These are phyloP conservation scores for Malassezia nana DNA, from an alignment of 1,284 basidiomycete species.

Conservation along the genomic window DNA sequence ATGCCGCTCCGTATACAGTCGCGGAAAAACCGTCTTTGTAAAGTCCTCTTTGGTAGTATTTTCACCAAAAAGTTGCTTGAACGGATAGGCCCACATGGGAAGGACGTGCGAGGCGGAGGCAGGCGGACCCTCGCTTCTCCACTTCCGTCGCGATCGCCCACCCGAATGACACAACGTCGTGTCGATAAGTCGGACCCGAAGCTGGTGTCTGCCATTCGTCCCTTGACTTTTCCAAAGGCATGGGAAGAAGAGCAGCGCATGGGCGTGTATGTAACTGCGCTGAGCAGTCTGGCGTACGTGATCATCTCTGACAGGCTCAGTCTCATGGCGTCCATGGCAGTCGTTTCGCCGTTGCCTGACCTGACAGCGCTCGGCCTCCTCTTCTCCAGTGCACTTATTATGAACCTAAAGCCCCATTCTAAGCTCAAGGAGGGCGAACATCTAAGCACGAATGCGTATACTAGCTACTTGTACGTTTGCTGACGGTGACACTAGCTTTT, in stretches of 20 bases:
- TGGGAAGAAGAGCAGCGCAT: conserved; percentile 1
- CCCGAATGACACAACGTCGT: conserved; percentile 1
- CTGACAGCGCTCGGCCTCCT: conserved; percentile 3
- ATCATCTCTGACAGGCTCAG: not conserved
- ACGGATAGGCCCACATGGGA: conserved; percentile 5
- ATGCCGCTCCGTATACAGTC: conserved; percentile 33
- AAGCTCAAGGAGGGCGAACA: conserved; percentile 8
- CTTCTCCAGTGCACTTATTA: conserved; percentile 1
- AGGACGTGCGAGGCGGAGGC: not conserved
- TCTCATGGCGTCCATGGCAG: conserved; percentile 2
- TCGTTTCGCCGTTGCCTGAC: conserved; percentile 13
- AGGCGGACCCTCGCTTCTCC: not conserved
- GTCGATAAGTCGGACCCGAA: conserved; percentile 14
- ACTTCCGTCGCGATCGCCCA: not conserved
- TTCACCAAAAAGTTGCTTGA: conserved; percentile 8
- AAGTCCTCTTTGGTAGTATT: conserved; percentile 12
- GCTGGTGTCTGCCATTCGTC: not conserved
- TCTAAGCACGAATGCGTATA: conserved; percentile 6
- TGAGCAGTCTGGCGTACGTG: conserved; percentile 13
- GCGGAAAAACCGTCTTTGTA: conserved; percentile 25
- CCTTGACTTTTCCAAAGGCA: not conserved
- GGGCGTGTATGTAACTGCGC: not conserved
- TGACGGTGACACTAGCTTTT: conserved; percentile 7
- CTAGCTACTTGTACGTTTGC: conserved; percentile 13
- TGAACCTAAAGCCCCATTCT: conserved; percentile 5